Percentiles rank a stretch among this genome's conserved stretches.
Evolutionary conservation across 2,329 filamentous ascomycete species (phyloP).

Genomic region (Trichocomaceae sp.): DNA sequence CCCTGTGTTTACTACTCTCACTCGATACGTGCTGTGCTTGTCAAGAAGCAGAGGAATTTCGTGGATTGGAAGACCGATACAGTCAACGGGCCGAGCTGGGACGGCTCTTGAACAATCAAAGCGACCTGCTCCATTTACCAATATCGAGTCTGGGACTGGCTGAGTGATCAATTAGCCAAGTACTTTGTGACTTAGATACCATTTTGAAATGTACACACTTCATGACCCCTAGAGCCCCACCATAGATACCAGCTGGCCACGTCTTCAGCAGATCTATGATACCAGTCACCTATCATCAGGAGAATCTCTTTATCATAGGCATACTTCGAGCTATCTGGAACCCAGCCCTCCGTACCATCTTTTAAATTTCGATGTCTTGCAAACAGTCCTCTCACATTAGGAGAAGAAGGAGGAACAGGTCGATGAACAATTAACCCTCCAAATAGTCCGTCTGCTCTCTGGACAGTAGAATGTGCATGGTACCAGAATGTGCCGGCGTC

Average conservation of each 20-base stretch:
- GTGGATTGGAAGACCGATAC: slow-evolving; percentile 22
- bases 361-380: background rate
- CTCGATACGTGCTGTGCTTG: slow-evolving; percentile 23
- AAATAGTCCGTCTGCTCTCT: slow-evolving; percentile 43
- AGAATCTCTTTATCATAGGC: slow-evolving; percentile 37
- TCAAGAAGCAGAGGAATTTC: slow-evolving; percentile 24
- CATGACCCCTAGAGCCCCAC: slow-evolving; percentile 39
- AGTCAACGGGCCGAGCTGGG: slow-evolving; percentile 42
- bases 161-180: slow-evolving; percentile 17
- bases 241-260: slow-evolving; percentile 41
- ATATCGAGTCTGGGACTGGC: slow-evolving; percentile 45
- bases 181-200: background rate
- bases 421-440: slow-evolving; percentile 44
- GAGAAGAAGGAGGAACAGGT: slow-evolving; percentile 19
- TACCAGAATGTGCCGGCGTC: slow-evolving; percentile 44
- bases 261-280: slow-evolving; percentile 38
- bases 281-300: slow-evolving; percentile 47
- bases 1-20: slow-evolving; percentile 43
- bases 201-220: slow-evolving; percentile 27
- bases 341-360: background rate
- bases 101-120: slow-evolving; percentile 44
- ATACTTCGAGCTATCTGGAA: slow-evolving; percentile 16
- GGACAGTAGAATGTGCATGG: slow-evolving; percentile 41
- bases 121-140: slow-evolving; percentile 42
- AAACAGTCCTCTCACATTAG: slow-evolving; percentile 1